Conservation (phyloP, 2,329 filamentous ascomycete genomes). For the Pyrenophora teres region DNA sequence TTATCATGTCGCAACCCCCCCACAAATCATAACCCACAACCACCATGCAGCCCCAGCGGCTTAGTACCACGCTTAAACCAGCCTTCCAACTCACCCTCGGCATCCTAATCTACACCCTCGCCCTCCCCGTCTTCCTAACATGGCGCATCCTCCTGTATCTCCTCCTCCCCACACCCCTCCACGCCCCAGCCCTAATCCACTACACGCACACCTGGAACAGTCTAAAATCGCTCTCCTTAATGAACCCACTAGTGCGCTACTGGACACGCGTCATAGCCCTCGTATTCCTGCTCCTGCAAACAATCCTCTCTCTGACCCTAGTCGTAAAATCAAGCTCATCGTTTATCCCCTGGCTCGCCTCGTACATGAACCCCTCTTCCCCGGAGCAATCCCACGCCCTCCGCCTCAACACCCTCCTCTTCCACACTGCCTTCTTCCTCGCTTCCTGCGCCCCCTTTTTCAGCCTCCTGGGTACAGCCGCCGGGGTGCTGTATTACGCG, state of each 20-base stretch:
- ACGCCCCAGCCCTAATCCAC: not conserved
- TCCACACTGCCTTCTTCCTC: constrained; percentile 4
- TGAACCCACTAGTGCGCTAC: not conserved
- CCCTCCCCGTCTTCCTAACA: constrained; percentile 1
- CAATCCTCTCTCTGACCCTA: constrained; percentile 4
- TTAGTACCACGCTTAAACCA: not conserved
- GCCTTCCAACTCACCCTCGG: not conserved
- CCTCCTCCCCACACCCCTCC: not conserved
- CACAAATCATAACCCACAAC: not conserved
- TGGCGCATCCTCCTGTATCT: constrained; percentile 6
- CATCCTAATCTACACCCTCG: not conserved
- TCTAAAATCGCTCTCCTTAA: not conserved
- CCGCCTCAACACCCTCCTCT: not conserved
- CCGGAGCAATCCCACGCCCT: not conserved
- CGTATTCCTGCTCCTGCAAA: constrained; percentile 1
- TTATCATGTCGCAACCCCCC: not conserved
- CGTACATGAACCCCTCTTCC: not conserved
- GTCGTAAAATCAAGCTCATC: constrained; percentile 1
- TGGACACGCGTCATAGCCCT: not conserved
- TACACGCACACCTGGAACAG: not conserved
- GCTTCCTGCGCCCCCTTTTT: constrained; percentile 7
- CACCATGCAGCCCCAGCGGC: not conserved
- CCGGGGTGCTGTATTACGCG: constrained; percentile 6
- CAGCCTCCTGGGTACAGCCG: not conserved
- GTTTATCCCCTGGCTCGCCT: constrained; percentile 6